These are phyloP conservation scores for Suillus subluteus DNA, from an alignment of 768 basidiomycete species.

Conservation along the genomic window DNA sequence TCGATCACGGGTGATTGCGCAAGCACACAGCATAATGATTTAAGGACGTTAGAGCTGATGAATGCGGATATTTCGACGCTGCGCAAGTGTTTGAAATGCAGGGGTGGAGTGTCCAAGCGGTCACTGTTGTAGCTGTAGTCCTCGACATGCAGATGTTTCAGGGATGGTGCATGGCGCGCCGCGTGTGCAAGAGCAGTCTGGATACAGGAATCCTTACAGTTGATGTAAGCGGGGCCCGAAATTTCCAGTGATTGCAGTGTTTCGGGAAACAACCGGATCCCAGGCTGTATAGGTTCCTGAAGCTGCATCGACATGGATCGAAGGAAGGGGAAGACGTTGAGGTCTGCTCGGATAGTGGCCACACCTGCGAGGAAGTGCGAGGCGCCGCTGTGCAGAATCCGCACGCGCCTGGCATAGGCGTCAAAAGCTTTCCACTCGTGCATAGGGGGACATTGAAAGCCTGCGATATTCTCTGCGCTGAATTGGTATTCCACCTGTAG, in stretches of 20 bases:
- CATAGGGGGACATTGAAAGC: slow-evolving; percentile 18
- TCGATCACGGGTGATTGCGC: slow-evolving; percentile 9
- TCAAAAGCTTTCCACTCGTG: slow-evolving; percentile 22
- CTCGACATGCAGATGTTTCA: slow-evolving; percentile 16
- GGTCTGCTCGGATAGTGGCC: slow-evolving; percentile 15
- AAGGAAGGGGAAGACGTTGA: slow-evolving; percentile 20
- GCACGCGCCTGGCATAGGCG: slow-evolving; percentile 22
- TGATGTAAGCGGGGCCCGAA: slow-evolving; percentile 17
- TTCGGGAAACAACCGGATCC: slow-evolving; percentile 19
- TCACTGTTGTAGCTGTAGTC: slow-evolving; percentile 9
- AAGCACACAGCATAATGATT: slow-evolving; percentile 3
- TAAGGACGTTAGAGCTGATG: slow-evolving; percentile 4
- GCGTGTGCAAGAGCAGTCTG: slow-evolving; percentile 21
- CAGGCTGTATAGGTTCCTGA: slow-evolving; percentile 15
- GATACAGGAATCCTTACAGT: slow-evolving; percentile 17
- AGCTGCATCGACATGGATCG: slow-evolving; percentile 18
- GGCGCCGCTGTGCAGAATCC: slow-evolving; percentile 5
- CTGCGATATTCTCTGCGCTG: slow-evolving; percentile 8
- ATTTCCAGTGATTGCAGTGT: slow-evolving; percentile 19
- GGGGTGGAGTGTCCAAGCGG: slow-evolving; percentile 1
- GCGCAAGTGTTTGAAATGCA: slow-evolving; percentile 6
- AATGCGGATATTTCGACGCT: slow-evolving; percentile 6
- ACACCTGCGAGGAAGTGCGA: slow-evolving; percentile 23
- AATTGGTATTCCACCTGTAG: slow-evolving; percentile 4
- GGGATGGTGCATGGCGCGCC: slow-evolving; percentile 18